Base-by-base conservation (phyloP, 140 eudicot genomes). In the Flaveria floridana region DNA sequence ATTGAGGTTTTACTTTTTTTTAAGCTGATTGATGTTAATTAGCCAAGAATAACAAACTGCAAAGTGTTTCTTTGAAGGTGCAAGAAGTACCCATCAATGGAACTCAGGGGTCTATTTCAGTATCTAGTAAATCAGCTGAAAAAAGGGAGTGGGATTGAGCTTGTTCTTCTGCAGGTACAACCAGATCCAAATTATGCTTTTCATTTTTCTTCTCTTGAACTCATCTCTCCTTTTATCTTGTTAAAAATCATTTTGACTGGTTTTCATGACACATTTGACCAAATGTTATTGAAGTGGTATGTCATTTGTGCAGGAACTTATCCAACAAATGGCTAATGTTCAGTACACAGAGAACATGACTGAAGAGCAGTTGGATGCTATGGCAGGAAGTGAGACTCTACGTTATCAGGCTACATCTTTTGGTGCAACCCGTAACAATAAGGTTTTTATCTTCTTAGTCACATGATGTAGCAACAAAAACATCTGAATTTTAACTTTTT, bases 341-440 rank as follows among this genome's bases (percentile, higher is more conserved):
- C 99, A 91, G 78, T 95, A 91, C 84, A 88, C 99, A 1, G 99
- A 95, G 79, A 95, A 95, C 83, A 95, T 95, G 97, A 95, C 99
- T 2, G 99, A 91, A 78, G 99, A 95, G 34, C 99, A 95, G 79
- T 82, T 95, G 79, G 99, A 95, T 85, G 90, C 99, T 44, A 95
- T 95, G 99, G 97, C 99, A n/a, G 99, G 97, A 74, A 89, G 99
- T 67, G 97, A 95, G 75, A 88, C 95, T 59, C 86, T 95, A 34
- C 96, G 97, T 20, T 91, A 84, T 79, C 97, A 91, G 68, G 97
- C 99, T 68, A 91, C 96, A 41, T 91, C 99, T 72, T 95, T 85
- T 87, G 99, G 99, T 28, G 86, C 88, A 25, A 86, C 90, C 68
- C 86, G 97, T 70, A 95, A 95, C 78, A 95, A 95, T 73, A 95